Percentiles rank a stretch among this genome's conserved stretches.
Conservation (phyloP, 352 stramenopile genomes). For the Peronospora destructor region DNA sequence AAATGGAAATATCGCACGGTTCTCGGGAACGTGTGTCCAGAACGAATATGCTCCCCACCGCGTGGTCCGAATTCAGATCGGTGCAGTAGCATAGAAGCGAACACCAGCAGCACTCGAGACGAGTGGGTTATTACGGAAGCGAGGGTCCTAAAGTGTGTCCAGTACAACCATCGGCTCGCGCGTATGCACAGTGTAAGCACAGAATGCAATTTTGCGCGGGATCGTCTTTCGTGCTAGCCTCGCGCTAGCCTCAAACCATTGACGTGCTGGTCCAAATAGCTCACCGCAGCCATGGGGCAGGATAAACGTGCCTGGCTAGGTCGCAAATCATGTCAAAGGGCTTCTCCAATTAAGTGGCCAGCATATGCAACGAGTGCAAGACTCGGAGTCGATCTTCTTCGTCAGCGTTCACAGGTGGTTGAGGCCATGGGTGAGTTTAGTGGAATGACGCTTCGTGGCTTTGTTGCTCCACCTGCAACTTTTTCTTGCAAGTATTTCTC, state of each 20-base stretch:
- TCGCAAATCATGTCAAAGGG: slow-evolving; percentile 76
- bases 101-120: slow-evolving; percentile 85
- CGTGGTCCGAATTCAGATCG: slow-evolving; percentile 47
- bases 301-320: slow-evolving; percentile 49
- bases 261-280: slow-evolving; percentile 69
- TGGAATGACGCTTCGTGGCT: slow-evolving; percentile 9
- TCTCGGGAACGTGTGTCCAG: slow-evolving; percentile 68
- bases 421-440: slow-evolving; percentile 69
- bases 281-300: slow-evolving; percentile 74
- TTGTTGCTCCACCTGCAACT: slow-evolving; percentile 17
- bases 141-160: slow-evolving; percentile 83
- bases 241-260: slow-evolving; percentile 76
- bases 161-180: slow-evolving; percentile 73
- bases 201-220: slow-evolving; percentile 75
- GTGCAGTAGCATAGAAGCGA: slow-evolving; percentile 90
- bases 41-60: slow-evolving; percentile 76
- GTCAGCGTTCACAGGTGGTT: slow-evolving; percentile 45
- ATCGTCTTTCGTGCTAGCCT: slow-evolving; percentile 72
- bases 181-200: slow-evolving; percentile 52
- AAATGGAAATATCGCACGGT: slow-evolving; percentile 57
- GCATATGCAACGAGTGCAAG: slow-evolving; percentile 44
- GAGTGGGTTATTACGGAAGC: slow-evolving; percentile 86
- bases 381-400: slow-evolving; percentile 49
- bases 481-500: slow-evolving; percentile 10
- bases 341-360: slow-evolving; percentile 56